A percentile compares a stretch with the other conserved stretches of the same genome.
Evolutionary conservation across 352 stramenopile species (phyloP).

Genomic region (Phytophthora sp.): DNA sequence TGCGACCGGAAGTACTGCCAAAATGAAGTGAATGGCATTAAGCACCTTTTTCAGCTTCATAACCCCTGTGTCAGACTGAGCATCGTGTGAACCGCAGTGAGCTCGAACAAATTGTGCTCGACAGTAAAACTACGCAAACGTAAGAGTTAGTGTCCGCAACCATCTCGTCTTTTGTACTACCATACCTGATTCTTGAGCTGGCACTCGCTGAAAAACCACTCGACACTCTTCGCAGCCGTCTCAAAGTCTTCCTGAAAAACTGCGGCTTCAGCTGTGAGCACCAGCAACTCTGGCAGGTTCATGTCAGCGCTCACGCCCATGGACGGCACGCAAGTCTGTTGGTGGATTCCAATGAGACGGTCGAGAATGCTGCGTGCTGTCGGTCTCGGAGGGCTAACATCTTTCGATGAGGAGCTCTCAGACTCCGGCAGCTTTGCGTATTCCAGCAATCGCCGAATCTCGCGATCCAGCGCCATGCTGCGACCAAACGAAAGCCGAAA

Average conservation of each 20-base stretch:
- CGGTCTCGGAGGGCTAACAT: constrained; percentile 21
- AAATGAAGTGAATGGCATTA: constrained; percentile 78
- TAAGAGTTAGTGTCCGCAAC: no score
- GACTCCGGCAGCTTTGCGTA: constrained; percentile 40
- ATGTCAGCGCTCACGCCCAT: constrained; percentile 26
- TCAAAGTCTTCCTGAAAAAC: constrained; percentile 73
- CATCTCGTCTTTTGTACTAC: not conserved
- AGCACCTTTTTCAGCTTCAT: constrained; percentile 56
- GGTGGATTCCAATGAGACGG: constrained; percentile 32
- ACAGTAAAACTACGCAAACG: constrained; percentile 82
- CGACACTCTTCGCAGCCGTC: constrained; percentile 51
- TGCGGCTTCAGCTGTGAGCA: constrained; percentile 74
- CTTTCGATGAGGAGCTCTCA: constrained; percentile 20
- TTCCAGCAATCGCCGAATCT: constrained; percentile 59
- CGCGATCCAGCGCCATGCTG: constrained; percentile 58
- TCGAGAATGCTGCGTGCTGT: constrained; percentile 43
- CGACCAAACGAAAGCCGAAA: not conserved
- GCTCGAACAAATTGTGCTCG: constrained; percentile 84
- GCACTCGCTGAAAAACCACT: constrained; percentile 78
- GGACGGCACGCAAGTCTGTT: constrained; percentile 47
- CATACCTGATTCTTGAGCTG: constrained; percentile 80
- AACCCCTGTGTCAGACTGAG: constrained; percentile 43
- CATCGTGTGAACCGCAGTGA: constrained; percentile 57
- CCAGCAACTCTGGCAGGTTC: constrained; percentile 75
- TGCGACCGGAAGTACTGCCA: constrained; percentile 78